Base-by-base conservation (phyloP, 2,329 filamentous ascomycete species). In the Paecilomyces sp. region DNA sequence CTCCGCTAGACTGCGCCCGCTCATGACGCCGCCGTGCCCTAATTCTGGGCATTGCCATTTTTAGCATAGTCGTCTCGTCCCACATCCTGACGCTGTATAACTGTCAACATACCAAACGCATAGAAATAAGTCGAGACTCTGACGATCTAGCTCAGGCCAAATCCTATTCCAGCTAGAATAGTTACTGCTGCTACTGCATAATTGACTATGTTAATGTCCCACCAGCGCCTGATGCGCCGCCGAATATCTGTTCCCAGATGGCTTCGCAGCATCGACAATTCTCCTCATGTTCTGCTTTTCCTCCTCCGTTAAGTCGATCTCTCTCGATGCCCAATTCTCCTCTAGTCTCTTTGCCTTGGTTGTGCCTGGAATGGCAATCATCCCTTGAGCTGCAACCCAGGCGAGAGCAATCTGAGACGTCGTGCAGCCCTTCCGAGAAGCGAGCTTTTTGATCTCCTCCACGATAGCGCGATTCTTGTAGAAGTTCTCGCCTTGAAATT, bases 281-380 rank as follows among this genome's bases (percentile, higher is more conserved):
- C 24, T 64, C 3, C 78, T 67, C 67, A 80, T 74, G 59, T 78
- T 74, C 34, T 63, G 53, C 62, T 70, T 65, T 56, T 80, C 77
- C 31, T 75, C 73, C 24, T 74, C 70, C 0, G 69, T 74, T 41
- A 77, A 59, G 1, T 74, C 68, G 54, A 77, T 63, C 9, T 76
- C 65, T 25, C 73, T 60, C 1, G 74, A 77, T 0, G 66, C 66
- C 71, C 70, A 77, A 58, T 79, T 80, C 56, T 77, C 72, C 54
- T 77, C 75, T 6, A 79, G 55, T 0, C 77, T 70, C 3, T 61
- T 55, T 0, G 70, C 59, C 62, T 78, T 79, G 0, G 77, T 79
- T 0, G 77, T 79, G 1, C 80, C 79, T 0, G 79, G 78, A 55
- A 81, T 81, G 0, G 78, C 68, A 60, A 82, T 79, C 67, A 79